These are phyloP conservation scores for Dicorynia guianensis DNA, from an alignment of 306 rosid species.

Conservation along the genomic window DNA sequence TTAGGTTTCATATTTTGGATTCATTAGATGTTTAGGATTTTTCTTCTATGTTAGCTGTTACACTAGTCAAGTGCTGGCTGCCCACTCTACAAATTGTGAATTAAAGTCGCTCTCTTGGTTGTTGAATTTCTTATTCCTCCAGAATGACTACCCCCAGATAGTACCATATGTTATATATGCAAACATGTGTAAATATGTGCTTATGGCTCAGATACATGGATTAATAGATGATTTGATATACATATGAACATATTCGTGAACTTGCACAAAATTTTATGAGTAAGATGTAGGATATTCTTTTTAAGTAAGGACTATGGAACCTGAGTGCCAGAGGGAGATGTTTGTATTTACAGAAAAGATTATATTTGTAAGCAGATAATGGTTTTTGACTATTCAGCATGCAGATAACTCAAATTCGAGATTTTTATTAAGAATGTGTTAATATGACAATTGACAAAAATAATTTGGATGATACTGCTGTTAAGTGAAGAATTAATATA, in stretches of 20 bases:
- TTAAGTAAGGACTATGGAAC: too few species aligned
- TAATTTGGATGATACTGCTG: conserved; percentile 3
- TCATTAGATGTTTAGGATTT: conserved; percentile 17
- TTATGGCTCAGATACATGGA: background rate
- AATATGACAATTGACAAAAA: conserved; percentile 27
- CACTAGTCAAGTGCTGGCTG: background rate
- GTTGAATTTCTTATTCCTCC: conserved; percentile 21
- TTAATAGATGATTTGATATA: background rate
- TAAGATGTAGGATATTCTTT: background rate
- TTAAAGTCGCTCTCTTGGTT: conserved; percentile 17
- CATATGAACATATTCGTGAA: background rate
- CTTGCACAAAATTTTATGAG: background rate
- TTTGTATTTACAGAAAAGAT: background rate
- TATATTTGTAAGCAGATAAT: background rate
- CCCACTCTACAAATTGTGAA: conserved; percentile 22
- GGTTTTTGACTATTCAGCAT: background rate
- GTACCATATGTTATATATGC: background rate
- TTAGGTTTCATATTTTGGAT: background rate
- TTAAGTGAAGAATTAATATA: background rate
- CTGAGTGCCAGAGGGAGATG: background rate
- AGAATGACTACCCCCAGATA: conserved; percentile 8
- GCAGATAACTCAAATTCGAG: background rate
- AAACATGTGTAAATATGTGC: background rate
- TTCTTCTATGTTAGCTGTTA: conserved; percentile 26
- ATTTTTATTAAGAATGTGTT: conserved; percentile 5